phyloP scores from a whole-genome alignment of 495 filamentous ascomycete species.

The Cudoniella acicularis region DNA sequence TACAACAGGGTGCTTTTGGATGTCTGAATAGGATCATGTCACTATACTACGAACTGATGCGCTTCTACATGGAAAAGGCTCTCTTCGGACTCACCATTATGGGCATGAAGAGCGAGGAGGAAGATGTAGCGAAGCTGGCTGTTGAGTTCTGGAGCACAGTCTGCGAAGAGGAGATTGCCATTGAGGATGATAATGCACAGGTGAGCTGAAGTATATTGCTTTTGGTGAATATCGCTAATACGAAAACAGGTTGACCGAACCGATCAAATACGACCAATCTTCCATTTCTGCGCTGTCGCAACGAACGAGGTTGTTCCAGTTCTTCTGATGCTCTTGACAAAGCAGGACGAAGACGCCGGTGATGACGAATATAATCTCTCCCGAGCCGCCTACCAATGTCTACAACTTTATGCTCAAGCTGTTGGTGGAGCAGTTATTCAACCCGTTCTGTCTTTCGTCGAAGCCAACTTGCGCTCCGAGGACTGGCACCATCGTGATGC shows the following conservation, averaged over 20 bases:
- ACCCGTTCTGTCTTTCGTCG: slow-evolving; percentile 84
- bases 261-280: slow-evolving; percentile 79
- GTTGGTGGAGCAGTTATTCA: slow-evolving; percentile 76
- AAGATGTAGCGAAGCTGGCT: slow-evolving; percentile 95
- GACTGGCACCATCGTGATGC: slow-evolving; percentile 94
- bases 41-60: slow-evolving; percentile 98
- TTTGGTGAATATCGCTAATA: slow-evolving; percentile 8
- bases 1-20: slow-evolving; percentile 93
- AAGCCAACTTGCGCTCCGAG: slow-evolving; percentile 80
- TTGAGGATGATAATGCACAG: slow-evolving; percentile 93
- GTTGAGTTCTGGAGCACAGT: slow-evolving; percentile 99
- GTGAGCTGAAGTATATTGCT: slow-evolving; percentile 42
- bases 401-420: slow-evolving; percentile 91
- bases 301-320: slow-evolving; percentile 91
- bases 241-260: slow-evolving; percentile 59
- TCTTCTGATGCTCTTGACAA: slow-evolving; percentile 80
- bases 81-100: slow-evolving; percentile 97
- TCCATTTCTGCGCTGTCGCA: slow-evolving; percentile 87
- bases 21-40: slow-evolving; percentile 98
- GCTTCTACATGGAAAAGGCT: slow-evolving; percentile 99
- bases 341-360: slow-evolving; percentile 93
- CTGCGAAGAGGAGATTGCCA: slow-evolving; percentile 95
- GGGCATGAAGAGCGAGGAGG: slow-evolving; percentile 96
- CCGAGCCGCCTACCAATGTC: slow-evolving; percentile 91
- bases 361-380: slow-evolving; percentile 98